Conservation (phyloP, 495 filamentous ascomycete genomes). For the Aspergillus carlsbadensis region DNA sequence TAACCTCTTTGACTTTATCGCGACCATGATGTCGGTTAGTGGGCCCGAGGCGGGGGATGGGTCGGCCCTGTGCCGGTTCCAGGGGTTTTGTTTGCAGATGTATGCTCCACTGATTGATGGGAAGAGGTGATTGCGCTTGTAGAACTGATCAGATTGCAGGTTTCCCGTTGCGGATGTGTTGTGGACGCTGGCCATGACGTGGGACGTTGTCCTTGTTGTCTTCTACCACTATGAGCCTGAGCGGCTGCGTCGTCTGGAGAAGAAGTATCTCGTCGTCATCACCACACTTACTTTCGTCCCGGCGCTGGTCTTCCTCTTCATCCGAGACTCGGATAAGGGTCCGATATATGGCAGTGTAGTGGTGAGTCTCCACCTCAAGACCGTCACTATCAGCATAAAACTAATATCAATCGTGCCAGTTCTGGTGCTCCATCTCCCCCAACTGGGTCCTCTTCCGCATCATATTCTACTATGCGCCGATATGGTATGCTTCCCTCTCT, state of each 20-base stretch:
- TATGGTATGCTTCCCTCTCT: constrained; percentile 34
- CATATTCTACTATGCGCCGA: constrained; percentile 43
- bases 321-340: constrained; percentile 34
- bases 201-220: constrained; percentile 47
- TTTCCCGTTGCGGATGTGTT: constrained; percentile 49
- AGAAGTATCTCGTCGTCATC: constrained; percentile 38
- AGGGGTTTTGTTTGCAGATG: constrained; percentile 50
- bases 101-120: too few relatives aligned
- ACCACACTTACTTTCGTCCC: constrained; percentile 40
- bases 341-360: constrained; percentile 44
- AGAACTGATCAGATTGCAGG: constrained; percentile 25
- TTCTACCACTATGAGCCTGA: constrained; percentile 41
- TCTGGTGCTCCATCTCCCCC: constrained; percentile 48
- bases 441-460: constrained; percentile 46
- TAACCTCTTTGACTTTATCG: constrained; percentile 45
- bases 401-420: too few relatives aligned
- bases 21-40: constrained; percentile 45
- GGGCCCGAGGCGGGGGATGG: constrained; percentile 36
- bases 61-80: constrained; percentile 46
- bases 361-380: constrained; percentile 24
- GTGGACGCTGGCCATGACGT: constrained; percentile 49
- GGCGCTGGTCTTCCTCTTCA: constrained; percentile 43
- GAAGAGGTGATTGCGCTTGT: too few relatives aligned
- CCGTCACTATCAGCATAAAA: too few relatives aligned
- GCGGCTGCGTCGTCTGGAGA: constrained; percentile 38